phyloP scores from a whole-genome alignment of 176 grass and related monocot species.

The sorghum (Sorghum bicolor) region DNA sequence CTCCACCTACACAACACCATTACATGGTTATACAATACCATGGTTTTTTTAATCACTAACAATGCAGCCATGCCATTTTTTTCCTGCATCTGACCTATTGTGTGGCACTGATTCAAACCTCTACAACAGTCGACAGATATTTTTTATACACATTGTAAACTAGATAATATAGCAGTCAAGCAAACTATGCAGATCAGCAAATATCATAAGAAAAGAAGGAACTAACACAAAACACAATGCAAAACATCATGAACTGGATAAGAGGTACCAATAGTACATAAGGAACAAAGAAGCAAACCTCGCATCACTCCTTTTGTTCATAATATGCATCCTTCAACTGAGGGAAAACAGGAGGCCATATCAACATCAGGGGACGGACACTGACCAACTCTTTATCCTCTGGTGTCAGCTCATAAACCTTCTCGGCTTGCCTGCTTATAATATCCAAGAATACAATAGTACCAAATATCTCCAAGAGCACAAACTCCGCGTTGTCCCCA shows the following conservation, averaged over 20 bases:
- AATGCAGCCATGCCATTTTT: background rate
- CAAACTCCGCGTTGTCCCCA: background rate
- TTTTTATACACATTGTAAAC: background rate
- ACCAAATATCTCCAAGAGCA: slow-evolving; percentile 1
- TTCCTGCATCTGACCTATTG: background rate
- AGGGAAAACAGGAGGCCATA: slow-evolving; percentile 24
- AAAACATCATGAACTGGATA: background rate
- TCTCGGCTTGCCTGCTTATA: background rate
- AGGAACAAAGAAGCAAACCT: background rate
- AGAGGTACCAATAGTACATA: background rate
- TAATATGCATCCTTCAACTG: background rate
- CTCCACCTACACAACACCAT: background rate
- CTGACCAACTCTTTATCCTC: slow-evolving; percentile 11
- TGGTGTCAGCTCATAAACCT: slow-evolving; percentile 9
- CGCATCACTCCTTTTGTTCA: background rate
- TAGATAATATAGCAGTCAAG: background rate
- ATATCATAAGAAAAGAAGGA: background rate
- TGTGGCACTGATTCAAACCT: background rate
- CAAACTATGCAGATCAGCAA: background rate
- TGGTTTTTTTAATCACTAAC: background rate
- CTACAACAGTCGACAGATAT: background rate
- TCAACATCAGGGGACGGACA: background rate
- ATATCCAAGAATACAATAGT: slow-evolving; percentile 5
- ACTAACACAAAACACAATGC: background rate
- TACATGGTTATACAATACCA: background rate